A percentile compares a stretch with the other conserved stretches of the same genome.
These are phyloP conservation scores for Fraxinus anomala DNA, from an alignment of 257 asterid genomes.

Conservation along the genomic window DNA sequence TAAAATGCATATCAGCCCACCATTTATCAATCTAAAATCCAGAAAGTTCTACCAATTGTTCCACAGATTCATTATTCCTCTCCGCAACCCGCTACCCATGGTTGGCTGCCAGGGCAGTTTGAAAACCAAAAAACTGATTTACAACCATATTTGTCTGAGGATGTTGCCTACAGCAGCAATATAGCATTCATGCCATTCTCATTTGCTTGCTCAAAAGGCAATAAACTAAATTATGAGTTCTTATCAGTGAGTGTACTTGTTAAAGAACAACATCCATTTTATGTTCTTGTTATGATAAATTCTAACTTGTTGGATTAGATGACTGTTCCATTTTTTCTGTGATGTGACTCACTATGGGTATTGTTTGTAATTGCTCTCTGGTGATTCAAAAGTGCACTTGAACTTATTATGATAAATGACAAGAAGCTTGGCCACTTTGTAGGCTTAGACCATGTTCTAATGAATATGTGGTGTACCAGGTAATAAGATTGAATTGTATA, in stretches of 20 bases:
- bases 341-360: no score
- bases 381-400: no score
- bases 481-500: neutral
- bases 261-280: neutral
- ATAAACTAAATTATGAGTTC: constrained; percentile 12
- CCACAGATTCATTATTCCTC: neutral
- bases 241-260: constrained; percentile 13
- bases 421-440: no score
- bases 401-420: no score
- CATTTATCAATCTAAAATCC: constrained; percentile 12
- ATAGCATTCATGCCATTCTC: neutral
- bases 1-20: constrained; percentile 8
- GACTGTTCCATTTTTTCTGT: no score
- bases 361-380: no score
- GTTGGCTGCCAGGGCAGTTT: constrained; percentile 5
- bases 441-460: no score
- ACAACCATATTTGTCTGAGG: neutral
- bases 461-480: no score
- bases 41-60: constrained; percentile 4
- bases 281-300: no score
- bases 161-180: constrained; percentile 11
- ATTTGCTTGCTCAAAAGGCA: constrained; percentile 1
- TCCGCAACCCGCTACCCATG: neutral
- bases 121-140: neutral
- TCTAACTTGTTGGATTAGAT: no score